phyloP scores from a whole-genome alignment of 352 stramenopile species.

The Phytophthora sp. region DNA sequence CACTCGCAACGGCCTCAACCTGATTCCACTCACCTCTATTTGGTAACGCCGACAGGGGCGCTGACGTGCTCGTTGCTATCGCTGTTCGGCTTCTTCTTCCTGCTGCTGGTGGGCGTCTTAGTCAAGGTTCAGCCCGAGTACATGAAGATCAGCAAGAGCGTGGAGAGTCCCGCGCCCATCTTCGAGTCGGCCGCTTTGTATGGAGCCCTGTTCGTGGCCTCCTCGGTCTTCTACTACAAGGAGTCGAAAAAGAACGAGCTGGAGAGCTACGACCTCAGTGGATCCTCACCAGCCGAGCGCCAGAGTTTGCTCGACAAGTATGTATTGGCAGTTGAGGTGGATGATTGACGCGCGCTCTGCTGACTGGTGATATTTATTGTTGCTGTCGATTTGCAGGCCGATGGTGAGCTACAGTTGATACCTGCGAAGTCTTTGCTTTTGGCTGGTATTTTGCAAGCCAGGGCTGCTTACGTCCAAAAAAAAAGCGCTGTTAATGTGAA shows the following conservation, averaged over 20 bases:
- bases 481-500: conserved; percentile 24
- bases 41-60: conserved; percentile 43
- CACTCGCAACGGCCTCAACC: neutral
- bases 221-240: conserved; percentile 70
- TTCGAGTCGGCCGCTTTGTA: conserved; percentile 79
- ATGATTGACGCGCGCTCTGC: too few species aligned
- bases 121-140: conserved; percentile 84
- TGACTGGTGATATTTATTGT: conserved; percentile 1
- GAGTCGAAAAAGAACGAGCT: conserved; percentile 62
- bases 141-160: conserved; percentile 83
- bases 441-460: neutral
- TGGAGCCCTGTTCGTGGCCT: conserved; percentile 71
- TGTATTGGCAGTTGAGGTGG: neutral
- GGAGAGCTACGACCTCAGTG: conserved; percentile 49
- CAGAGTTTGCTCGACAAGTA: conserved; percentile 69
- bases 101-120: conserved; percentile 65
- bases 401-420: conserved; percentile 45
- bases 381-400: conserved; percentile 28
- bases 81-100: conserved; percentile 78
- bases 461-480: neutral
- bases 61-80: conserved; percentile 81
- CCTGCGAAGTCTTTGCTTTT: neutral
- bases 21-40: conserved; percentile 6
- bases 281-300: conserved; percentile 59
- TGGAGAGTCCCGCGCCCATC: conserved; percentile 63